Percentiles rank a stretch among this genome's conserved stretches.
Evolutionary conservation across 2,329 filamentous ascomycete species (phyloP).

Genomic region (Rhynchosporium secalis): DNA sequence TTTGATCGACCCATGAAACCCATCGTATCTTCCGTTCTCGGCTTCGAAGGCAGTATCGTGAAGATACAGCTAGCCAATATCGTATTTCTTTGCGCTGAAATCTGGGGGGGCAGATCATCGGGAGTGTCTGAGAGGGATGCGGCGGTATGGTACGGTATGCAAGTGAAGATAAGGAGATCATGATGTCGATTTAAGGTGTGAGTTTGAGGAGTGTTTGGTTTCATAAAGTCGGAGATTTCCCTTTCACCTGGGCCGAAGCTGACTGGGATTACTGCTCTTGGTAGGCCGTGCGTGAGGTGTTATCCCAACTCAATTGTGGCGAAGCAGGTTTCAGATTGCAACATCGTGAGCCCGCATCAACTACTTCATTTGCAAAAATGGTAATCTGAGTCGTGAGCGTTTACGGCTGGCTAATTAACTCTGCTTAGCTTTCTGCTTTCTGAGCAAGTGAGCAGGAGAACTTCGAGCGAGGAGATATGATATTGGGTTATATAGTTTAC

Average conservation of each 20-base stretch:
- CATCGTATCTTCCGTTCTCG: neutral
- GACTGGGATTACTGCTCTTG: slow-evolving; percentile 1
- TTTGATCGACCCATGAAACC: neutral
- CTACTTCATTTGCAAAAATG: neutral
- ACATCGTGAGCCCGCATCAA: slow-evolving; percentile 3
- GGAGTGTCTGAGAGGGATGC: neutral
- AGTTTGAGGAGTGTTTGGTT: slow-evolving; percentile 13
- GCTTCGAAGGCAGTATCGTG: neutral
- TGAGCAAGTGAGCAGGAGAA: too few species aligned
- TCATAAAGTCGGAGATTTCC: slow-evolving; percentile 9
- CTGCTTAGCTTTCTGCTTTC: neutral
- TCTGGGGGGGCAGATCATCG: slow-evolving; percentile 3
- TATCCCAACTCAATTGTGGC: neutral
- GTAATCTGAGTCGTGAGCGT: neutral
- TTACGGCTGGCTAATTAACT: neutral
- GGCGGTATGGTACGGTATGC: neutral
- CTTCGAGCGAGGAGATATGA: too few species aligned
- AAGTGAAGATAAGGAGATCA: neutral
- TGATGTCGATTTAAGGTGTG: slow-evolving; percentile 6
- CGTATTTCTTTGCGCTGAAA: neutral
- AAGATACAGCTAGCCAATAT: neutral
- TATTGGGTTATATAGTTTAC: too few species aligned
- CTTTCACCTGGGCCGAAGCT: neutral
- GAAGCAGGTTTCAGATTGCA: slow-evolving; percentile 11
- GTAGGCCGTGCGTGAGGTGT: neutral